Conservation (phyloP, 495 filamentous ascomycete species). For the Penicillium manginii region DNA sequence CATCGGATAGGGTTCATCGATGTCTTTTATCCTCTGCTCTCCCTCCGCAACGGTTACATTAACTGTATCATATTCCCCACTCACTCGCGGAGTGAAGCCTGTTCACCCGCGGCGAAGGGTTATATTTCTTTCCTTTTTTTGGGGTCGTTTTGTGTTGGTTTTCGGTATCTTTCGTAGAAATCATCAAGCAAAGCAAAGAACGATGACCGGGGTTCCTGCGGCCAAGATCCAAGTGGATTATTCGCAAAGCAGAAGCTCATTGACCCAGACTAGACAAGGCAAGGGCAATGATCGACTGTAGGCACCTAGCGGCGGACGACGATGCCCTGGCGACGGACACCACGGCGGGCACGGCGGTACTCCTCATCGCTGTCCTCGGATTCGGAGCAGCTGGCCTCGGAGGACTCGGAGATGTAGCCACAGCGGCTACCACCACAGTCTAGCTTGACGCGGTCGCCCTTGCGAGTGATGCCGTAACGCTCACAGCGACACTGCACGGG, state of each 20-base stretch:
- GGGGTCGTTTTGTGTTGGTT: slow-evolving; percentile 4
- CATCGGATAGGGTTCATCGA: slow-evolving; percentile 21
- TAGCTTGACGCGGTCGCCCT: slow-evolving; percentile 88
- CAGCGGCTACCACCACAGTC: slow-evolving; percentile 90
- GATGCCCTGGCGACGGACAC: slow-evolving; percentile 74
- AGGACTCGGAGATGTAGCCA: slow-evolving; percentile 69
- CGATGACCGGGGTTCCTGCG: slow-evolving; percentile 21
- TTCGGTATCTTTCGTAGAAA: slow-evolving; percentile 4
- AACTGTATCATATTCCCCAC: slow-evolving; percentile 24
- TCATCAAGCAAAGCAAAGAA: slow-evolving; percentile 24
- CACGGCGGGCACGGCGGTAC: slow-evolving; percentile 46
- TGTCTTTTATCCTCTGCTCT: slow-evolving; percentile 21
- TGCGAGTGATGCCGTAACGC: slow-evolving; percentile 93
- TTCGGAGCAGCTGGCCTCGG: slow-evolving; percentile 53
- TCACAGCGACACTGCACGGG: slow-evolving; percentile 79
- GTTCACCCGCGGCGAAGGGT: slow-evolving; percentile 27
- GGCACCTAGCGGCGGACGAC: slow-evolving; percentile 60
- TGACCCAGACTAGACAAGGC: neutral
- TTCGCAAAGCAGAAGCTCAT: slow-evolving; percentile 1
- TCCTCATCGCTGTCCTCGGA: slow-evolving; percentile 66
- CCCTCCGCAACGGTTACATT: slow-evolving; percentile 12
- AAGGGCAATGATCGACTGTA: slow-evolving; percentile 10
- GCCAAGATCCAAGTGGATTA: slow-evolving; percentile 20
- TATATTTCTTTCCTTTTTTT: slow-evolving; percentile 32
- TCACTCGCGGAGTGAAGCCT: slow-evolving; percentile 27